Percentiles rank a stretch among this genome's conserved stretches.
Evolutionary conservation across 176 grass and related monocot species (phyloP).

Genomic region (Avena atlantica): DNA sequence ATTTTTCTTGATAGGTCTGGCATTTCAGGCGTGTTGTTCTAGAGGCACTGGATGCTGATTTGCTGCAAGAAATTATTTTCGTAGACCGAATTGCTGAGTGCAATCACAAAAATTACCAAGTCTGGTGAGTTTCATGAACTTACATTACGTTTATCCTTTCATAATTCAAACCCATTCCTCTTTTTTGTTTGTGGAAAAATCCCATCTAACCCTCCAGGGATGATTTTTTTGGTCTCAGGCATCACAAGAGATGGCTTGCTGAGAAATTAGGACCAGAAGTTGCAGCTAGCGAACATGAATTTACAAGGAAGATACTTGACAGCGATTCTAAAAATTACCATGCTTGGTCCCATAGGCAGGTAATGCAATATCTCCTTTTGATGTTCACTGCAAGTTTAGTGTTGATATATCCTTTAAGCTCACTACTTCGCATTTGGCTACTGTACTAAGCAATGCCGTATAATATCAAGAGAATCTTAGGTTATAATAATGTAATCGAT

Average conservation of each 20-base stretch:
- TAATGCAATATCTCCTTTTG: slow-evolving; percentile 31
- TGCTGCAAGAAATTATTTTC: slow-evolving; percentile 74
- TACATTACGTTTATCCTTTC: not conserved
- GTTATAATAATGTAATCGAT: slow-evolving; percentile 33
- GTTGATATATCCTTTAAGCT: slow-evolving; percentile 22
- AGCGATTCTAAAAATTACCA: slow-evolving; percentile 95
- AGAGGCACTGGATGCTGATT: slow-evolving; percentile 70
- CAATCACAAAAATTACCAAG: slow-evolving; percentile 94
- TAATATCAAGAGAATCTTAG: not conserved
- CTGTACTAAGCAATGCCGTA: slow-evolving; percentile 25
- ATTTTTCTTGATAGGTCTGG: slow-evolving; percentile 73
- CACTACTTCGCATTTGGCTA: not conserved
- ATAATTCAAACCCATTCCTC: not conserved
- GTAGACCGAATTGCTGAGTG: slow-evolving; percentile 61
- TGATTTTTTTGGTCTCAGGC: slow-evolving; percentile 51
- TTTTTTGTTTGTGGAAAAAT: slow-evolving; percentile 11
- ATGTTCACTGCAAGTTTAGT: slow-evolving; percentile 19
- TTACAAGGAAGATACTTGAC: slow-evolving; percentile 68
- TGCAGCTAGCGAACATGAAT: slow-evolving; percentile 76
- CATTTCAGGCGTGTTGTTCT: slow-evolving; percentile 95
- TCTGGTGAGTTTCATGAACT: slow-evolving; percentile 61
- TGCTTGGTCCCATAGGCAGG: slow-evolving; percentile 98
- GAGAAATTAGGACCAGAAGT: slow-evolving; percentile 83
- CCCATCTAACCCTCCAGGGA: slow-evolving; percentile 12
- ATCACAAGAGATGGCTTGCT: slow-evolving; percentile 97